These are phyloP conservation scores for Camellia lanceoleosa DNA, from an alignment of 148 eudicot species.

Conservation along the genomic window DNA sequence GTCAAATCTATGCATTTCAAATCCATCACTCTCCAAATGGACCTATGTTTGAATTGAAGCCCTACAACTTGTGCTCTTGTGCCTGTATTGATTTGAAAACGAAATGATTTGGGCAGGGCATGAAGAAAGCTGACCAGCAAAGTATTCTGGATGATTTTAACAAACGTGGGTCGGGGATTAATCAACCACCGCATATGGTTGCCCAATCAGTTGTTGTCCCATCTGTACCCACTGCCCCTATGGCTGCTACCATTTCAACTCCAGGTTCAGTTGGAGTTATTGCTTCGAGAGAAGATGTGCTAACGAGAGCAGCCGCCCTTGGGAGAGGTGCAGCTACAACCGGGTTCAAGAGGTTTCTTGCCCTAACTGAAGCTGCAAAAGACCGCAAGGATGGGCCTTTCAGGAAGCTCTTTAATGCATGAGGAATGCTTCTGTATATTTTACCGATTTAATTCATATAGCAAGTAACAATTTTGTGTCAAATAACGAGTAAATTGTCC, in stretches of 20 bases:
- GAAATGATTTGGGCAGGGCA: constrained; percentile 50
- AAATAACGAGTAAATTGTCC: too few species aligned
- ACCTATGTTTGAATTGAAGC: neutral
- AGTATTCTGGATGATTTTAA: constrained; percentile 86
- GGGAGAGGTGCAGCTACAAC: constrained; percentile 96
- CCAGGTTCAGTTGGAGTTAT: constrained; percentile 38
- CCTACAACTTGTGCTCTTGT: neutral
- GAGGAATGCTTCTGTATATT: constrained; percentile 1
- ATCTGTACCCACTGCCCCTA: constrained; percentile 35
- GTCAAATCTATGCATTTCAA: too few species aligned
- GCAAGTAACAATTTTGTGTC: neutral
- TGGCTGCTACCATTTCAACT: constrained; percentile 24
- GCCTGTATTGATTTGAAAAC: constrained; percentile 12
- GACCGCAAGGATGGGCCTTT: constrained; percentile 93
- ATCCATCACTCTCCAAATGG: too few species aligned
- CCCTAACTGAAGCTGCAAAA: constrained; percentile 89
- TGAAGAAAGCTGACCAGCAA: constrained; percentile 89
- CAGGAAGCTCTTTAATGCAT: constrained; percentile 83
- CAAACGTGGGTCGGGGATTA: constrained; percentile 75
- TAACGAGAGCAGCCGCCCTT: constrained; percentile 92
- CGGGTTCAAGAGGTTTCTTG: constrained; percentile 87
- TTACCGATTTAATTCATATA: neutral
- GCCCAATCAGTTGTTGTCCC: constrained; percentile 23
- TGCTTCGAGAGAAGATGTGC: constrained; percentile 85
- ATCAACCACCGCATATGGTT: constrained; percentile 40